Evolutionary conservation across 2,329 filamentous ascomycete species (phyloP), one percentile per base, ranked within the genome.

Genomic region (Exophiala spinifera): DNA sequence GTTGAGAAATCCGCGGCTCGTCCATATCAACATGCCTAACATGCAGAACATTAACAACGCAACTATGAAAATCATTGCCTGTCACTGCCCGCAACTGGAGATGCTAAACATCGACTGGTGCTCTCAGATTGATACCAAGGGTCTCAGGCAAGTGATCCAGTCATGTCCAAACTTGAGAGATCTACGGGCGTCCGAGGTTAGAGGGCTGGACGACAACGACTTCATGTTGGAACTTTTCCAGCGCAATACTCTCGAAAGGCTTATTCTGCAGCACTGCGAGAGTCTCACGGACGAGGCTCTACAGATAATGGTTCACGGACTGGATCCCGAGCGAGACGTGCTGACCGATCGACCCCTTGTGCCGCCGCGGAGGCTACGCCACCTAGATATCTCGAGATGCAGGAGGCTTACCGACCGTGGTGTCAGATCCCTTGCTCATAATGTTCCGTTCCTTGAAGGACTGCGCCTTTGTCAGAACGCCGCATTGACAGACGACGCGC

Each of bases 51-150:
- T 91, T 13, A 90, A 86, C 25, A 95, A 96, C 67, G 82, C 83
- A 19, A 88, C 89, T 0, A 91, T 95, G 82, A 89, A 86, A 66
- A 89, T 95, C 56, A 87, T 99, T 56, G 86, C 89, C 1, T 79
- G 87, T 49, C 86, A 86, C 36, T 97, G 92, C 64, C 84, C 86
- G 1, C 84, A 86, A 46, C 77, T 99, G n/a, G 86, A 95, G 70
- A 79, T 82, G 51, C 79, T 97, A 61, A 95, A 96, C 65, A 82
- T 97, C 17, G 95, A 91, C 0, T 97, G 92, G 90, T 99, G 94
- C 74, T 85, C 85, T 61, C 87, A 90, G 57, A 84, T 96, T 67
- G 87, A 94, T 65, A 87, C 89, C 7, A 77, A 81, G 11, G 91
- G 91, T 3, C 75, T 97, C 50, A 83, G 79, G 60, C 80, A 81